Percentiles rank a stretch among this genome's conserved stretches.
Conservation (phyloP, 2,329 filamentous ascomycete species). For the Fusarium floridanum region DNA sequence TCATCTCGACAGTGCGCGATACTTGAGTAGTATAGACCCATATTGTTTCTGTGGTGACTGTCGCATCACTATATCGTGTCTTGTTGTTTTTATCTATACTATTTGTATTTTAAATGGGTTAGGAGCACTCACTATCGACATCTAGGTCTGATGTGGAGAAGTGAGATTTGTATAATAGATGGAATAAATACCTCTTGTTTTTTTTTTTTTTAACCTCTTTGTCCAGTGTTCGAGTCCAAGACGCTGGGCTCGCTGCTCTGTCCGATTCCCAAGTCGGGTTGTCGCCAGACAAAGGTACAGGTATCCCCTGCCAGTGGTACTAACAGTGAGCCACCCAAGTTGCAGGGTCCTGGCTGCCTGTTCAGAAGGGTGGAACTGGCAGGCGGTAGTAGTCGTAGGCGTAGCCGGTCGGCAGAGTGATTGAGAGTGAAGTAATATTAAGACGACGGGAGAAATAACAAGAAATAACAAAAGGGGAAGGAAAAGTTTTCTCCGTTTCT, state of each 20-base stretch:
- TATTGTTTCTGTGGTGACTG: too few species aligned
- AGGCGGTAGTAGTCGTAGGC: neutral
- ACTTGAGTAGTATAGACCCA: too few species aligned
- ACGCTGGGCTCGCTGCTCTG: neutral
- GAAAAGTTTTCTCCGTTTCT: neutral
- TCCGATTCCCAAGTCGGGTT: slow-evolving; percentile 2
- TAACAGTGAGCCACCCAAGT: slow-evolving; percentile 10
- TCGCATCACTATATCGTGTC: too few species aligned
- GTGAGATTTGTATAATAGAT: too few species aligned
- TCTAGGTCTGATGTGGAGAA: too few species aligned
- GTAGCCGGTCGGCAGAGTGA: slow-evolving; percentile 13
- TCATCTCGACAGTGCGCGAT: too few species aligned
- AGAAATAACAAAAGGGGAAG: neutral
- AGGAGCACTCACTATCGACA: too few species aligned
- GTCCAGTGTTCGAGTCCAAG: slow-evolving; percentile 2
- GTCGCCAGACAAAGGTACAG: slow-evolving; percentile 9
- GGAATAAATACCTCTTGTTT: slow-evolving; percentile 8
- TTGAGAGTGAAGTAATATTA: neutral
- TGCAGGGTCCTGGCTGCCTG: slow-evolving; percentile 27
- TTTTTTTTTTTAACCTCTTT: neutral
- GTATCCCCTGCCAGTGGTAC: slow-evolving; percentile 14
- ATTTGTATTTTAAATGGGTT: too few species aligned
- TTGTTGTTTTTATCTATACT: too few species aligned
- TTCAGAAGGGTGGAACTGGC: slow-evolving; percentile 8
- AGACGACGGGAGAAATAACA: neutral